These are phyloP conservation scores for Annulohypoxylon maeteangense DNA, from an alignment of 495 filamentous ascomycete species.

Conservation along the genomic window DNA sequence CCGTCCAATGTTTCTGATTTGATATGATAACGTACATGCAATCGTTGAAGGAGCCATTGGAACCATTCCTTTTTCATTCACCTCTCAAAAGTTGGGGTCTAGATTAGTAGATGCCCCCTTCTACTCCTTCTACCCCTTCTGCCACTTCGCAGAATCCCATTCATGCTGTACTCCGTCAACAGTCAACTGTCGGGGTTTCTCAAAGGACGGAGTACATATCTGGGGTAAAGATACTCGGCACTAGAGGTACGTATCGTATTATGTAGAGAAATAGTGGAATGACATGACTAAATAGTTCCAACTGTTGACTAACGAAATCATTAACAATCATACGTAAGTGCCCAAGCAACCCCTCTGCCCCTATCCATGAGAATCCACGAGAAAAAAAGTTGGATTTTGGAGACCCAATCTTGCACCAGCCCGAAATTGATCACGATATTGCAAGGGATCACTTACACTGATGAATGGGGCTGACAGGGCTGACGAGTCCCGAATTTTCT, in stretches of 20 bases:
- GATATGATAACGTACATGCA: conserved; percentile 38
- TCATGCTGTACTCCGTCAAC: conserved; percentile 18
- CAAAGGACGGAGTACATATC: not conserved
- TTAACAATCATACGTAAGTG: not conserved
- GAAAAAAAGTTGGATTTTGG: conserved; percentile 23
- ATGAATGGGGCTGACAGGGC: conserved; percentile 43
- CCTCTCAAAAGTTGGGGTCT: conserved; percentile 36
- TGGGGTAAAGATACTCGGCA: conserved; percentile 1
- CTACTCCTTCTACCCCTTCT: not conserved
- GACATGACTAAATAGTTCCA: not conserved
- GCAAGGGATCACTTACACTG: conserved; percentile 20
- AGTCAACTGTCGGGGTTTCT: conserved; percentile 9
- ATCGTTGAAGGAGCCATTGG: conserved; percentile 26
- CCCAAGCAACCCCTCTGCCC: conserved; percentile 26
- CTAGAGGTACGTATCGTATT: not conserved
- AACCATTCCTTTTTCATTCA: conserved; percentile 22
- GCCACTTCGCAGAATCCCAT: conserved; percentile 14
- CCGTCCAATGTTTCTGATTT: conserved; percentile 46
- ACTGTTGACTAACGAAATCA: conserved; percentile 2
- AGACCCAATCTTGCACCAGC: conserved; percentile 29
- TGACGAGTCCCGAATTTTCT: conserved; percentile 36
- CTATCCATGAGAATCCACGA: too few species aligned
- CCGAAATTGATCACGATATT: conserved; percentile 41
- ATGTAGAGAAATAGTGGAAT: conserved; percentile 9
- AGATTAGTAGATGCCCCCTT: not conserved